These are phyloP conservation scores for Prunus salicina DNA, from an alignment of 306 rosid species.

Conservation along the genomic window DNA sequence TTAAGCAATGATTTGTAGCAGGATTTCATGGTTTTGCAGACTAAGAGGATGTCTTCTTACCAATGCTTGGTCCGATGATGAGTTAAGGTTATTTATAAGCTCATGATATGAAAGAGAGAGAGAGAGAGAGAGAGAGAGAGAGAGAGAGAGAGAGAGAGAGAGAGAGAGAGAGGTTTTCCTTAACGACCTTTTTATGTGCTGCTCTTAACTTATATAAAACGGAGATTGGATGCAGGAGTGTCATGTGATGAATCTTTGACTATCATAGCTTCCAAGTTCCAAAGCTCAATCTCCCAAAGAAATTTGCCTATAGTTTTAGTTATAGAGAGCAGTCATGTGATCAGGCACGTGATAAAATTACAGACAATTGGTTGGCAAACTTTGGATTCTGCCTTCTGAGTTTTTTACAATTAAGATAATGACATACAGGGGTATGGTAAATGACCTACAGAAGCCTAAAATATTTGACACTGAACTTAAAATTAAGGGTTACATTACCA, in stretches of 20 bases:
- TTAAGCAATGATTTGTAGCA: conserved; percentile 39
- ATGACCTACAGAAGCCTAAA: conserved; percentile 22
- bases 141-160: background rate
- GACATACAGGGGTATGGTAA: conserved; percentile 27
- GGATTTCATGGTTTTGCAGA: conserved; percentile 59
- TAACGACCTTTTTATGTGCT: conserved; percentile 5
- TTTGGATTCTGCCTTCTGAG: conserved; percentile 61
- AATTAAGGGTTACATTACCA: conserved; percentile 20
- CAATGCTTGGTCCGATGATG: conserved; percentile 39
- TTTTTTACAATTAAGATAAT: conserved; percentile 39
- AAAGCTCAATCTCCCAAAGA: conserved; percentile 52
- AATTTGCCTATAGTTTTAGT: conserved; percentile 17
- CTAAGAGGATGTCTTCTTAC: conserved; percentile 43
- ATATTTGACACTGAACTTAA: conserved; percentile 21
- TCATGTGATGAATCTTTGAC: conserved; percentile 82
- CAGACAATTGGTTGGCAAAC: conserved; percentile 45
- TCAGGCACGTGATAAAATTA: conserved; percentile 57
- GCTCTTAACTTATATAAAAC: conserved; percentile 25
- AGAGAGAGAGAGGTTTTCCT: background rate
- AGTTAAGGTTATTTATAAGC: conserved; percentile 26
- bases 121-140: background rate
- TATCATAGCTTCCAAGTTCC: conserved; percentile 62
- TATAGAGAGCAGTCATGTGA: conserved; percentile 45
- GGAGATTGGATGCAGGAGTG: conserved; percentile 36
- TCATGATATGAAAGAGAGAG: background rate